Conservation (phyloP, 2,329 filamentous ascomycete species). For the Calonectria fujianensis region DNA sequence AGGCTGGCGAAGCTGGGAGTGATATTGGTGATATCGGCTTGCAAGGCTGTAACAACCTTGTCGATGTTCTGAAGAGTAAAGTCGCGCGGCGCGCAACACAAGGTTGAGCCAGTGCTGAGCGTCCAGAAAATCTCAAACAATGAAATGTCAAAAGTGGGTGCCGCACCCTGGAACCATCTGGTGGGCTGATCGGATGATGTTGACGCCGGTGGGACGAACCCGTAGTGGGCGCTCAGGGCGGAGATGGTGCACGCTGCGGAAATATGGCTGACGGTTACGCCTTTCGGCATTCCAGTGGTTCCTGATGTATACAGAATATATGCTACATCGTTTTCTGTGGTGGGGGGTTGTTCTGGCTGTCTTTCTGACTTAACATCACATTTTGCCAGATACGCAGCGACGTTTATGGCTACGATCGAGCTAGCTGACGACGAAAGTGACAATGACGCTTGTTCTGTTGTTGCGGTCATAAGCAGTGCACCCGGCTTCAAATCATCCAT, state of each 20-base stretch:
- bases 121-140: constrained; percentile 8
- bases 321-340: not conserved
- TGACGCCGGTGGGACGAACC: not conserved
- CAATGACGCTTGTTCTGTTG: not conserved
- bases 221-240: constrained; percentile 7
- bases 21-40: constrained; percentile 17
- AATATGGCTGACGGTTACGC: constrained; percentile 4
- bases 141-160: constrained; percentile 7
- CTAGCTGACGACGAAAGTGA: not conserved
- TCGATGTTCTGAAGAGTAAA: not conserved
- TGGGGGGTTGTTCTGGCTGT: not conserved
- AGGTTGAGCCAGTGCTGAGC: constrained; percentile 3
- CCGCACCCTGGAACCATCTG: constrained; percentile 17
- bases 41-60: not conserved
- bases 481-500: constrained; percentile 1
- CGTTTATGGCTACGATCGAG: not conserved
- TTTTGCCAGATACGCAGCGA: not conserved
- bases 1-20: constrained; percentile 7
- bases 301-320: constrained; percentile 15
- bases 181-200: not conserved
- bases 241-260: constrained; percentile 15
- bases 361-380: not conserved
- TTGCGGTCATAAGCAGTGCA: not conserved
- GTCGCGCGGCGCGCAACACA: not conserved
- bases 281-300: constrained; percentile 14